Percentiles rank a stretch among this genome's conserved stretches.
Evolutionary conservation across 106 monocot genomes (phyloP).

Genomic region (Acorus calamus): DNA sequence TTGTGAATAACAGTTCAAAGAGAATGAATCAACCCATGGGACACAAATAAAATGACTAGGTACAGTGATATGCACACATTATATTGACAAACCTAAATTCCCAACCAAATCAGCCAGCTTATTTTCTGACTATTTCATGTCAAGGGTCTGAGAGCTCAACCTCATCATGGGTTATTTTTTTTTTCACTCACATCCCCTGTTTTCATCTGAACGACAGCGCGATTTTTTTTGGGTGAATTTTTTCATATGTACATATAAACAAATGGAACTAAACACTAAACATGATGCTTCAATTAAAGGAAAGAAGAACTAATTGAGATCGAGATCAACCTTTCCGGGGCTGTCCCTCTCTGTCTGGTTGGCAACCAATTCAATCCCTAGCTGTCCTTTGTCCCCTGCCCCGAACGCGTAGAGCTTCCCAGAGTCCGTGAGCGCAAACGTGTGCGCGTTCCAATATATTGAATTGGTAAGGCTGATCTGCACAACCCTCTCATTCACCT

Average conservation of each 20-base stretch:
- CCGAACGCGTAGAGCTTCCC: constrained; percentile 90
- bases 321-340: constrained; percentile 68
- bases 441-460: constrained; percentile 95
- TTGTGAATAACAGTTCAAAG: too few relatives aligned
- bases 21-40: too few relatives aligned
- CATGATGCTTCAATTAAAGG: not conserved
- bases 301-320: constrained; percentile 44
- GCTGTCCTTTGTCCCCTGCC: constrained; percentile 92
- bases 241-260: constrained; percentile 6
- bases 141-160: too few relatives aligned
- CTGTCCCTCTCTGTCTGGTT: constrained; percentile 60
- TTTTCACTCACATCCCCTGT: too few relatives aligned
- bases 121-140: too few relatives aligned
- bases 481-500: constrained; percentile 62
- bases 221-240: too few relatives aligned
- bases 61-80: too few relatives aligned
- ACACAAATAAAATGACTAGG: too few relatives aligned
- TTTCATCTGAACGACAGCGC: too few relatives aligned
- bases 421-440: constrained; percentile 86
- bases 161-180: too few relatives aligned
- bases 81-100: too few relatives aligned
- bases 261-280: not conserved
- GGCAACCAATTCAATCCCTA: constrained; percentile 58
- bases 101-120: too few relatives aligned
- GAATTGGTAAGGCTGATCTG: constrained; percentile 96